phyloP scores from a whole-genome alignment of 352 stramenopile genomes.

The Blastocystis sp. region DNA sequence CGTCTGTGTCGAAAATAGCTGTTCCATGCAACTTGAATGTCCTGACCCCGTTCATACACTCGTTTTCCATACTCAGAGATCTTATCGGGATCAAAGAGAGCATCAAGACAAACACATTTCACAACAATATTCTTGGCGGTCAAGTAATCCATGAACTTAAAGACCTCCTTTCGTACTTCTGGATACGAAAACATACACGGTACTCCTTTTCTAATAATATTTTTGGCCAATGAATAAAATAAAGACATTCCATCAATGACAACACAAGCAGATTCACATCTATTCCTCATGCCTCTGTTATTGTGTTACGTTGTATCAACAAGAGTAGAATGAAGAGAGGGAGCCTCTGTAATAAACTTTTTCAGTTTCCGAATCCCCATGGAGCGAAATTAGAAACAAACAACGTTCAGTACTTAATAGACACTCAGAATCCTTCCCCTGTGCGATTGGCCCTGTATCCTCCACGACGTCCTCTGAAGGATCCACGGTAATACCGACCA shows the following conservation, averaged over 20 bases:
- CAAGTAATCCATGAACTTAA: constrained; percentile 21
- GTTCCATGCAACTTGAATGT: neutral
- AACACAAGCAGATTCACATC: neutral
- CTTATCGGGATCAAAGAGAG: neutral
- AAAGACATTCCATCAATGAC: constrained; percentile 36
- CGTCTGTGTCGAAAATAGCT: neutral
- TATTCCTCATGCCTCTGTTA: neutral
- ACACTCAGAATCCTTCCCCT: neutral
- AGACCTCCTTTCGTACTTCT: neutral
- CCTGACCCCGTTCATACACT: neutral
- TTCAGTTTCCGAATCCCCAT: neutral
- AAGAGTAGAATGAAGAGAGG: neutral
- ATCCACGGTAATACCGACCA: neutral
- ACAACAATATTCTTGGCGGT: neutral
- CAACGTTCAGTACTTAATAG: neutral
- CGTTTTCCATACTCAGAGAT: neutral
- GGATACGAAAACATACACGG: neutral
- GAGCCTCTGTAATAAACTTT: neutral
- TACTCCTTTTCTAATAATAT: neutral
- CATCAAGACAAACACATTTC: constrained; percentile 8
- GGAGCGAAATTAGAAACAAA: neutral
- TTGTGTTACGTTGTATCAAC: neutral
- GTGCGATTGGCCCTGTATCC: neutral
- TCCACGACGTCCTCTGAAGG: neutral
- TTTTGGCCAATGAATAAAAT: neutral